phyloP scores from a whole-genome alignment of 2,329 filamentous ascomycete species.

The Cryphonectria carpinicola region DNA sequence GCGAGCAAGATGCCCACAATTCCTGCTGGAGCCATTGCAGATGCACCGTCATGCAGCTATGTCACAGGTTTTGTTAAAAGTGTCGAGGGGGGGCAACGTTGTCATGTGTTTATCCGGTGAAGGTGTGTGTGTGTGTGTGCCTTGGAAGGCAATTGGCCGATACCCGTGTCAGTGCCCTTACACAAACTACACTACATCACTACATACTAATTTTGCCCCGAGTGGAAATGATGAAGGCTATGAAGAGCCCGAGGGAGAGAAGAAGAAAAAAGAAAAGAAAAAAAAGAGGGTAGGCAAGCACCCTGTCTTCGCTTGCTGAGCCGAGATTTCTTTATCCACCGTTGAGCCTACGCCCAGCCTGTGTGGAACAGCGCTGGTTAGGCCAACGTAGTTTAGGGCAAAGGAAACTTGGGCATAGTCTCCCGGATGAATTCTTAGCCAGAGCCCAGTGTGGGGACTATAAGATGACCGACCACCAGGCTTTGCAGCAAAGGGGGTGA shows the following conservation, averaged over 20 bases:
- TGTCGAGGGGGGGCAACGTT: neutral
- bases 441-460: neutral
- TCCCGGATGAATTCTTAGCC: conserved; percentile 2
- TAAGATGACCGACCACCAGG: neutral
- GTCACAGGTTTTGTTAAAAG: neutral
- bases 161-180: neutral
- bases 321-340: neutral
- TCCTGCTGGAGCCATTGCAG: neutral
- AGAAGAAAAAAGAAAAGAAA: no score
- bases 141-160: no score
- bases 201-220: neutral
- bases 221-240: neutral
- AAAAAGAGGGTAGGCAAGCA: neutral
- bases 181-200: neutral
- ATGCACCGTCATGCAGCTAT: neutral
- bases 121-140: neutral
- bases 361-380: neutral
- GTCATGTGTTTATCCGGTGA: neutral
- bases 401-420: neutral
- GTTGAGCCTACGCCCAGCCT: neutral
- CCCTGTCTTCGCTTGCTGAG: conserved; percentile 5
- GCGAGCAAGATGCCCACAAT: neutral
- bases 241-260: neutral
- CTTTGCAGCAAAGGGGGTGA: neutral
- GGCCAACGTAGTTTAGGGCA: neutral